Conservation (phyloP, 2,329 filamentous ascomycete species). For the Escovopsis weberi region DNA sequence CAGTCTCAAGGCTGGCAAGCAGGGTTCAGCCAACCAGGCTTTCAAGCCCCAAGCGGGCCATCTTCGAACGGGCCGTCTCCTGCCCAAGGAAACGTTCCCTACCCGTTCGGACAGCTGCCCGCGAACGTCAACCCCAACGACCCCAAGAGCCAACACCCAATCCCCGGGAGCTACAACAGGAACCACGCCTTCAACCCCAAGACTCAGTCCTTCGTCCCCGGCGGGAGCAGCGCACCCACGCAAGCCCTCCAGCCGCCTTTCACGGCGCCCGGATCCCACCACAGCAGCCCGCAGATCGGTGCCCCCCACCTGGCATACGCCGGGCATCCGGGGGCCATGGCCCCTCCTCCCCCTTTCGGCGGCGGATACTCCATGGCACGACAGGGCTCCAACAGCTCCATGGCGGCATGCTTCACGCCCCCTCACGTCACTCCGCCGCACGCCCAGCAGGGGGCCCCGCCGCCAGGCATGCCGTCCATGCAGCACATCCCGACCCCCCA, state of each 20-base stretch:
- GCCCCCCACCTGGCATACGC: slow-evolving; percentile 36
- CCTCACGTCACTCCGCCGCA: slow-evolving; percentile 14
- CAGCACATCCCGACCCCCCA: slow-evolving; percentile 22
- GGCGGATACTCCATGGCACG: slow-evolving; percentile 40
- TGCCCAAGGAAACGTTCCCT: slow-evolving; percentile 32
- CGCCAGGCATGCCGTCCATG: slow-evolving; percentile 18
- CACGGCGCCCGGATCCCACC: slow-evolving; percentile 32
- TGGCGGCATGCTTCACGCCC: slow-evolving; percentile 33
- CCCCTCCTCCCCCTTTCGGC: slow-evolving; percentile 25
- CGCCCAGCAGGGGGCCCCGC: slow-evolving; percentile 26
- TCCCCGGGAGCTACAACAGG: slow-evolving; percentile 71
- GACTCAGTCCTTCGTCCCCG: slow-evolving; percentile 79
- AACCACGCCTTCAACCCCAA: slow-evolving; percentile 80
- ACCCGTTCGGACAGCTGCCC: slow-evolving; percentile 68
- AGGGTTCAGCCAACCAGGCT: slow-evolving; percentile 18
- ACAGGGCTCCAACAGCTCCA: slow-evolving; percentile 40
- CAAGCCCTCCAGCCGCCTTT: slow-evolving; percentile 34
- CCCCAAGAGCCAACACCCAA: slow-evolving; percentile 62
- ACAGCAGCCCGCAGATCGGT: slow-evolving; percentile 38
- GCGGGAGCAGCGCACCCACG: slow-evolving; percentile 33
- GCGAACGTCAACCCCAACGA: slow-evolving; percentile 55
- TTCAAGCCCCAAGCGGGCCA: slow-evolving; percentile 14
- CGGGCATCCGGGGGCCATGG: slow-evolving; percentile 30
- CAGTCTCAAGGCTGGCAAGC: slow-evolving; percentile 24
- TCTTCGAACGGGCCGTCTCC: slow-evolving; percentile 12